A percentile compares a stretch with the other conserved stretches of the same genome.
These are phyloP conservation scores for Carex kokanica DNA, from an alignment of 176 grass and related monocot genomes.

Conservation along the genomic window DNA sequence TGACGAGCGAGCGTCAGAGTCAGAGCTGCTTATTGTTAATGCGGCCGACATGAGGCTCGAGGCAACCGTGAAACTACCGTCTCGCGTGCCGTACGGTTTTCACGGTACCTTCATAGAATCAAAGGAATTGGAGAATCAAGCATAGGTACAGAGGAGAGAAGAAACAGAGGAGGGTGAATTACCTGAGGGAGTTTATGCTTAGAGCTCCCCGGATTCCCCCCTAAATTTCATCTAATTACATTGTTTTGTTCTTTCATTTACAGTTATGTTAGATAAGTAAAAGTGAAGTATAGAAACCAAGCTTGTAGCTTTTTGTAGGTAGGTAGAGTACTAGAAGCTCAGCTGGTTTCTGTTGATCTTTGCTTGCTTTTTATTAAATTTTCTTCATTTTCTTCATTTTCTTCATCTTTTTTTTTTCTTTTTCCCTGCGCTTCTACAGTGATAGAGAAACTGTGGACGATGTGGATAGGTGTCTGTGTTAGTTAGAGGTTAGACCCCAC, in stretches of 20 bases:
- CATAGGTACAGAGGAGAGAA: constrained; percentile 17
- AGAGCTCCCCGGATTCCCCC: constrained; percentile 35
- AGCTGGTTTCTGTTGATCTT: constrained; percentile 36
- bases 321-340: constrained; percentile 34
- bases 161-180: neutral
- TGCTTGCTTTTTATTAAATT: neutral
- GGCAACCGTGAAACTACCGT: constrained; percentile 74
- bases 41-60: constrained; percentile 76
- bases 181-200: constrained; percentile 32
- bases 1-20: constrained; percentile 51
- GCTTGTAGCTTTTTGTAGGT: constrained; percentile 41
- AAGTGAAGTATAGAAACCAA: constrained; percentile 8
- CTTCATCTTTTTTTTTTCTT: no score
- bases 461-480: neutral
- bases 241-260: constrained; percentile 15
- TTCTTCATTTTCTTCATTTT: neutral
- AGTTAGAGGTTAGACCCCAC: neutral
- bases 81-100: constrained; percentile 87
- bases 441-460: constrained; percentile 13
- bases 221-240: neutral
- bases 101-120: constrained; percentile 86
- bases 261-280: constrained; percentile 9
- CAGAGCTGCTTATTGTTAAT: constrained; percentile 67
- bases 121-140: constrained; percentile 53
- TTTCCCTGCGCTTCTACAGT: neutral